A percentile compares a stretch with the other conserved stretches of the same genome.
Conservation (phyloP, 176 grass and related monocot genomes). For the Oryza brachyantha region DNA sequence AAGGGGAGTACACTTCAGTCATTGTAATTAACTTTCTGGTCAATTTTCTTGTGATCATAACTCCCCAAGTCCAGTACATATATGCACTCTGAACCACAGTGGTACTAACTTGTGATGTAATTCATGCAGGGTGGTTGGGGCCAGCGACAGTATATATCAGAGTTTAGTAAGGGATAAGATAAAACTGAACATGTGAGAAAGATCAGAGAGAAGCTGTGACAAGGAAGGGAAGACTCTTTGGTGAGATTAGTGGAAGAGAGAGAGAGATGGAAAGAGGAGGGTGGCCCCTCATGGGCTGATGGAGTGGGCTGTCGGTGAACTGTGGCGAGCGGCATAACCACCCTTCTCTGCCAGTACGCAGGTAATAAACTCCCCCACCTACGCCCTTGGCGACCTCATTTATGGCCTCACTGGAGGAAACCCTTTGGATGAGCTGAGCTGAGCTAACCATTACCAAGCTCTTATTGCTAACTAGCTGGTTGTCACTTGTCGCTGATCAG, state of each 20-base stretch:
- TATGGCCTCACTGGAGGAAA: conserved; percentile 12
- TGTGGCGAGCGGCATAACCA: conserved; percentile 44
- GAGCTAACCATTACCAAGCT: conserved; percentile 11
- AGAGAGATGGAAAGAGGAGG: not conserved
- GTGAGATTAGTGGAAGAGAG: not conserved
- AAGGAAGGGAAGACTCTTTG: not conserved
- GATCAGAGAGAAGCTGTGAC: not conserved
- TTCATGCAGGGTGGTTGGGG: conserved; percentile 3
- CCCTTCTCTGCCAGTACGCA: conserved; percentile 39
- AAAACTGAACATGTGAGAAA: conserved; percentile 7
- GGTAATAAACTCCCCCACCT: conserved; percentile 84
- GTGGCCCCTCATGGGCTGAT: conserved; percentile 30
- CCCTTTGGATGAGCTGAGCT: not conserved
- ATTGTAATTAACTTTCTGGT: conserved; percentile 2
- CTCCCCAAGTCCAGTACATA: not conserved
- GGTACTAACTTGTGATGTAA: conserved; percentile 14
- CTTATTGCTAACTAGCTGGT: not conserved
- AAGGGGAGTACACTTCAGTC: not conserved
- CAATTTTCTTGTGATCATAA: not conserved
- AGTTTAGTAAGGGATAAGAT: conserved; percentile 1
- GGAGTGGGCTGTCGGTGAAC: conserved; percentile 64
- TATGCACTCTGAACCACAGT: not conserved
- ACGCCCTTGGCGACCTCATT: conserved; percentile 57
- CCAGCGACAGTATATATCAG: not conserved
- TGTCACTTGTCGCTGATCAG: not conserved